phyloP scores from a whole-genome alignment of 2,329 filamentous ascomycete species.

The Macrophomina phaseolina region DNA sequence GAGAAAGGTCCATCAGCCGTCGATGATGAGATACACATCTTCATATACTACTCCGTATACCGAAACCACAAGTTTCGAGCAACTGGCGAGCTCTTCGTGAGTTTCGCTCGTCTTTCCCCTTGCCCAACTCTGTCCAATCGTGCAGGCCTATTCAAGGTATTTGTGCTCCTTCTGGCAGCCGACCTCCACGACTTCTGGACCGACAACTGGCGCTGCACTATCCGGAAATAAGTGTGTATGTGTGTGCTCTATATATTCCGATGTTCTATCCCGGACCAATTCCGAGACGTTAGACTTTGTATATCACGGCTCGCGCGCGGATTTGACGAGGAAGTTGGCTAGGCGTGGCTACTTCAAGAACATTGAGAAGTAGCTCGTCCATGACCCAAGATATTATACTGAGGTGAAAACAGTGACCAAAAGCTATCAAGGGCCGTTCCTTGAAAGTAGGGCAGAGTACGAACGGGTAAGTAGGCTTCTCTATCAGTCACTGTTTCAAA shows the following conservation, averaged over 20 bases:
- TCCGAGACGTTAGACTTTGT: constrained; percentile 56
- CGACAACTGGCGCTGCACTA: constrained; percentile 57
- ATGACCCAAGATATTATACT: constrained; percentile 50
- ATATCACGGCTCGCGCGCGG: constrained; percentile 47
- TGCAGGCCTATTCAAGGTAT: constrained; percentile 42
- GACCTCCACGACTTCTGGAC: constrained; percentile 44
- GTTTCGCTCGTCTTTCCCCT: constrained; percentile 2
- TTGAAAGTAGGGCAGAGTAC: constrained; percentile 55
- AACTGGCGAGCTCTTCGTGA: constrained; percentile 36
- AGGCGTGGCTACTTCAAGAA: constrained; percentile 37
- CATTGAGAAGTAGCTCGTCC: constrained; percentile 35
- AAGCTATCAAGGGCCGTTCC: constrained; percentile 50
- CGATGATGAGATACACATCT: background rate
- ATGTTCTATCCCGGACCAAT: constrained; percentile 49
- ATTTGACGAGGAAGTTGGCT: background rate
- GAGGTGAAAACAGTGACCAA: constrained; percentile 59
- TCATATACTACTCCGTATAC: background rate
- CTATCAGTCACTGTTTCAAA: too few relatives aligned
- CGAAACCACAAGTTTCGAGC: constrained; percentile 34
- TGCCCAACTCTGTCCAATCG: too few relatives aligned
- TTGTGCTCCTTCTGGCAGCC: constrained; percentile 47
- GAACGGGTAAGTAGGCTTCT: constrained; percentile 33
- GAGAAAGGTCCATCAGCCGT: too few relatives aligned
- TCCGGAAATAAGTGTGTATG: constrained; percentile 49
- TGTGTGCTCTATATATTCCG: constrained; percentile 49